Base-by-base conservation (phyloP, 805 yeast species). In the Alloascoidea hylecoeti region DNA sequence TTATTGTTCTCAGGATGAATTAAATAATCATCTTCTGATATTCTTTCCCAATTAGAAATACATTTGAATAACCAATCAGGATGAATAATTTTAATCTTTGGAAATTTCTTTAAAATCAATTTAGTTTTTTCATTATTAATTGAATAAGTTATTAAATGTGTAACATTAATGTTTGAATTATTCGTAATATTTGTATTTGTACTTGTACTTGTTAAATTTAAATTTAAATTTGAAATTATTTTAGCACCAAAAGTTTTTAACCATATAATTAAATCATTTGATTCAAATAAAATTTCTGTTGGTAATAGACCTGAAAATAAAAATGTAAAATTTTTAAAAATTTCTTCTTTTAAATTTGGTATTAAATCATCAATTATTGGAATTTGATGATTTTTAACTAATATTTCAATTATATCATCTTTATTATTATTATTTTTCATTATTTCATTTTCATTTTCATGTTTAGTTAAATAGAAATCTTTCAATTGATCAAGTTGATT, bases 51-150 rank as follows among this genome's bases (percentile, higher is more conserved):
- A 17, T 68, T 58, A 4, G 86, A 75, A 46, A 89, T 63, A 55
- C 96, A 82, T 27, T 79, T 76, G 58, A 88, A 88, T 2, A 89
- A 57, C 98, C 98, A 89, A 49, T 83, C 92, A 2, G 94, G 88
- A 49, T 77, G 79, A 15, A 89, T 95, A n/a, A 89, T 69, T 47
- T 78, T 75, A 27, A 79, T 78, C 15, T 61, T 53, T 1, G 78
- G 76, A 34, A 66, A 58, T 39, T 72, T 60, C 0, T 77, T 62
- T 50, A 70, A 72, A 0, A 96, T 96, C 23, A 79, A 68, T 35
- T 88, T 68, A 5, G 88, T 95, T 53, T 89, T 89, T 49, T 74
- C 70, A 0, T 97, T 89, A 15, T 78, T 76, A 1, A 86, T 75
- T 37, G 78, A 78, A 42, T 78, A 71, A 33, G 96, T 83, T 14